Evolutionary conservation across 768 basidiomycete genomes (phyloP).

Genomic region (Suillus occidentalis): DNA sequence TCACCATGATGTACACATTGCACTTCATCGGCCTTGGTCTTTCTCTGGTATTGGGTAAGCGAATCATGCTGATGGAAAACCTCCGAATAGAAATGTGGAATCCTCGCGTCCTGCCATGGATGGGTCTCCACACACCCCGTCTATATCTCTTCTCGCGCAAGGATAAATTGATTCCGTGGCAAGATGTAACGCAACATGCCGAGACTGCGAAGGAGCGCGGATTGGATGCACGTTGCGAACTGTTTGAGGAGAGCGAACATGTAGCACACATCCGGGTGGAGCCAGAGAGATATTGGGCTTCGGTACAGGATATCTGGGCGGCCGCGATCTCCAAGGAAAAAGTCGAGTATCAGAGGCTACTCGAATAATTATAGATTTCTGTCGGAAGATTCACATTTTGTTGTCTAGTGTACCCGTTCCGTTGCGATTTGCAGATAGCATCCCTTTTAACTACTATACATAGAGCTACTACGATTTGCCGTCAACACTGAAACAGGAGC

Average conservation of each 20-base stretch:
- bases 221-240: constrained; percentile 26
- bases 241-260: constrained; percentile 36
- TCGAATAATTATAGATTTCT: not conserved
- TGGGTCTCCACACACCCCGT: constrained; percentile 29
- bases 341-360: not conserved
- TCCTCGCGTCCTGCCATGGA: constrained; percentile 34
- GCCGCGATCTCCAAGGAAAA: constrained; percentile 11
- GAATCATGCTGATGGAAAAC: constrained; percentile 11
- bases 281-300: constrained; percentile 30
- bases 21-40: constrained; percentile 16
- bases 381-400: not conserved
- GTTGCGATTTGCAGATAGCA: not conserved
- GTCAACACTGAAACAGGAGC: no score
- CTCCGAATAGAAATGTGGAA: constrained; percentile 16
- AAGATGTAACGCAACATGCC: constrained; percentile 26
- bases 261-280: constrained; percentile 34
- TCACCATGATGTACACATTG: constrained; percentile 16
- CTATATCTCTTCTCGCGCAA: constrained; percentile 36
- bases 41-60: constrained; percentile 17
- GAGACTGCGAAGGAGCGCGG: constrained; percentile 24
- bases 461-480: not conserved
- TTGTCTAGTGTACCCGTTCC: not conserved
- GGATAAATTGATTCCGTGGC: constrained; percentile 31
- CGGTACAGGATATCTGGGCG: constrained; percentile 23
- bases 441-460: not conserved